Conservation (phyloP, 257 asterid genomes). For the Solanum clarkiae region DNA sequence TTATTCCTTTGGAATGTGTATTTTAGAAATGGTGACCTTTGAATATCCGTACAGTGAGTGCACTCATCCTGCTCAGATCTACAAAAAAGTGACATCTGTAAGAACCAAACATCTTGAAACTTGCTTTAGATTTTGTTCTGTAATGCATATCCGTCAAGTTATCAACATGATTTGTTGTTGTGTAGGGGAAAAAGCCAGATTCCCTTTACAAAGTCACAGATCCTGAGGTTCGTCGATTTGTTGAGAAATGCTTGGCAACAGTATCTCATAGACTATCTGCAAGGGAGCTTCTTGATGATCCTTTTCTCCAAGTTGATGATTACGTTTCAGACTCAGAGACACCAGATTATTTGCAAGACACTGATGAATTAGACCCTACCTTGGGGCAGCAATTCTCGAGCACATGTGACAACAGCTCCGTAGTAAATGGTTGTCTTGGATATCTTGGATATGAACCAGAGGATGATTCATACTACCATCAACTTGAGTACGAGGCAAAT, state of each 20-base stretch:
- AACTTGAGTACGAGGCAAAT: slow-evolving; percentile 28
- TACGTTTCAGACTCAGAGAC: slow-evolving; percentile 28
- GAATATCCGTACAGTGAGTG: slow-evolving; percentile 90
- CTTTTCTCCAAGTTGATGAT: slow-evolving; percentile 65
- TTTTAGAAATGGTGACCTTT: slow-evolving; percentile 82
- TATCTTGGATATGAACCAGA: slow-evolving; percentile 36
- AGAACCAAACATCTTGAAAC: slow-evolving; percentile 8
- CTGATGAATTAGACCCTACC: slow-evolving; percentile 27
- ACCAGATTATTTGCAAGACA: slow-evolving; percentile 25
- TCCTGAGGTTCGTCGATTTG: slow-evolving; percentile 70
- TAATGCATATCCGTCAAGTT: background rate
- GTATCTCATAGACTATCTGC: slow-evolving; percentile 71
- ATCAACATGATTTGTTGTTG: background rate
- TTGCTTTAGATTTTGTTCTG: background rate
- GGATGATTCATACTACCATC: slow-evolving; percentile 26
- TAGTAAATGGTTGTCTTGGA: slow-evolving; percentile 38
- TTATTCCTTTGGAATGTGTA: slow-evolving; percentile 83
- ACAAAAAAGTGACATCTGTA: slow-evolving; percentile 79
- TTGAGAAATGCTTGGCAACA: slow-evolving; percentile 78
- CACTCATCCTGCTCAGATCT: slow-evolving; percentile 81
- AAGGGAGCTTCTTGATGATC: slow-evolving; percentile 79
- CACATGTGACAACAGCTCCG: slow-evolving; percentile 31
- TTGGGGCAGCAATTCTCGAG: slow-evolving; percentile 39
- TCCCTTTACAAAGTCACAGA: slow-evolving; percentile 66
- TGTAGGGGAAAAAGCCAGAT: slow-evolving; percentile 76